Conservation (phyloP, 2,329 filamentous ascomycete genomes). For the Pseudogymnoascus sp. region DNA sequence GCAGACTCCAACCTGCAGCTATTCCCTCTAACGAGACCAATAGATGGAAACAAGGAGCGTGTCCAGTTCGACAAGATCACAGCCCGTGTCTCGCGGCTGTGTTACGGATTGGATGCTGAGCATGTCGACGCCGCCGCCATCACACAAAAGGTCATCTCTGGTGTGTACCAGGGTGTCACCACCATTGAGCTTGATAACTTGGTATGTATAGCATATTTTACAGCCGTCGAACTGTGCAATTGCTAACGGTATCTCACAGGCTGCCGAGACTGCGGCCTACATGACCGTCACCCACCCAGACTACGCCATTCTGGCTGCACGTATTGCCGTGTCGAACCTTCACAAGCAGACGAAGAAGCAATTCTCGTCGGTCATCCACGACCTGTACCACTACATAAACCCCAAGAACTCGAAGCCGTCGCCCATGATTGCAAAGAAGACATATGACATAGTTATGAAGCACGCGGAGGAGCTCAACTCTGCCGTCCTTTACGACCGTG, state of each 20-base stretch:
- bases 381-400: constrained; percentile 94
- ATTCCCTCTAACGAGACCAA: constrained; percentile 13
- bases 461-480: constrained; percentile 97
- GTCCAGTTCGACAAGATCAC: constrained; percentile 99
- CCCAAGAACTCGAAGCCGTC: constrained; percentile 76
- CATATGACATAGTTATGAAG: constrained; percentile 88
- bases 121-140: constrained; percentile 98
- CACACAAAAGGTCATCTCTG: constrained; percentile 98
- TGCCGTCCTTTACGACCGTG: constrained; percentile 96
- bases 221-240: constrained; percentile 11
- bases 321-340: constrained; percentile 97
- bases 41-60: constrained; percentile 98
- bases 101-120: constrained; percentile 90
- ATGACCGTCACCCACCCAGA: constrained; percentile 99
- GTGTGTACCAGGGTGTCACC: constrained; percentile 96
- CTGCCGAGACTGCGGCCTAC: constrained; percentile 96
- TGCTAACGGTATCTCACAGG: constrained; percentile 44
- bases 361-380: constrained; percentile 89
- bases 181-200: constrained; percentile 95
- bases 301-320: constrained; percentile 95
- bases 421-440: constrained; percentile 90
- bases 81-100: constrained; percentile 91
- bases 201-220: constrained; percentile 48
- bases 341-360: constrained; percentile 99
- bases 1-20: background rate